Evolutionary conservation across 2,329 filamentous ascomycete genomes (phyloP), one percentile per base, ranked within the genome.

Genomic region (Paramyrothecium sp.): DNA sequence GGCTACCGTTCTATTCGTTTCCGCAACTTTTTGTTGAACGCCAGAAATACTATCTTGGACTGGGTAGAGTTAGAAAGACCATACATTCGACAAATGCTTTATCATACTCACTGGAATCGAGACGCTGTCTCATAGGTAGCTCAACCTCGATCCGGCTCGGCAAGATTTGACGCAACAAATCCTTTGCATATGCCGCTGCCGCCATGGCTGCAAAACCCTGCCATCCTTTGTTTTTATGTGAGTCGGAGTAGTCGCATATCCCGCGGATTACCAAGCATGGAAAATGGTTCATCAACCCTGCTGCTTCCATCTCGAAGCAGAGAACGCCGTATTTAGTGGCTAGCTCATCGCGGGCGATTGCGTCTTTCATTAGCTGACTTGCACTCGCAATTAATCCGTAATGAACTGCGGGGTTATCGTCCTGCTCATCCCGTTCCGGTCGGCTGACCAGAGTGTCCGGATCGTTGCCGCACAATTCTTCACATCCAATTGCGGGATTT

Each of bases 201-300:
- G 60, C 57, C 49, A 68, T 66, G 3, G 70, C 63, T 7, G 69
- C 65, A 61, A 67, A 72, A 4, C 61, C 57, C 49, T 71, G 70
- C 70, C 68, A 73, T 1, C 54, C 30, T 8, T 70, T 63, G 33
- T 69, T 68, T 49, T 71, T 72, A 47, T 72, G 69, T 1, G 67
- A 65, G 50, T 74, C 72, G 0, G 70, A 63, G 34, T 75, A 75
- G 60, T 75, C 70, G 54, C 67, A 73, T 49, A 75, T 71, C 1
- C 72, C 71, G 7, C 70, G 63, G 46, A 75, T 67, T 7, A 71
- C 67, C 2, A 73, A 55, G 26, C 70, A 73, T 1, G 66, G 68
- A 44, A 68, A 65, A 21, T 64, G 49, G 20, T 67, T 63, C 62
- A 68, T 69, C 38, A 72, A 23, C 1, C 69, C 69, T 3, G 67